Base-by-base conservation (phyloP, 495 filamentous ascomycete species). In the Chaetomidium leptoderma region DNA sequence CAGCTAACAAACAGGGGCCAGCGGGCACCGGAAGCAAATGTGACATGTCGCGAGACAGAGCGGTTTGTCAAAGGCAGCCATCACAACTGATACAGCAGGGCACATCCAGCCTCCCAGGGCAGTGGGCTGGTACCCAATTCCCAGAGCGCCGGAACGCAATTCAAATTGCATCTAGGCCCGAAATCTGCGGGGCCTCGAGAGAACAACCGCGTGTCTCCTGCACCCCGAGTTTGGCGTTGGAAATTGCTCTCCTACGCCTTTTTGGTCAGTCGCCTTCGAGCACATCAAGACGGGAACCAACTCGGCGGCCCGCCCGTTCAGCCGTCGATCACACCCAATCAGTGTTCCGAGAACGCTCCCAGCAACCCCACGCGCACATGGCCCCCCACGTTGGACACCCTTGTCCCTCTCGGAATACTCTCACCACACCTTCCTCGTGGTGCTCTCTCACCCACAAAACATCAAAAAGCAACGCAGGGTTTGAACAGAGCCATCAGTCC, bases 311-410 rank as follows among this genome's bases (percentile, higher is more conserved):
- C n/a, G n/a, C n/a, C n/a, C n/a, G n/a, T n/a, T n/a, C n/a, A n/a
- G n/a, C n/a, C n/a, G n/a, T n/a, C n/a, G n/a, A n/a, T n/a, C n/a
- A n/a, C n/a, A n/a, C n/a, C n/a, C n/a, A n/a, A n/a, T n/a, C n/a
- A n/a, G 9, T 32, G 30, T 32, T 32, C 30, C 30, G 4, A 35
- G 7, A 13, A 30, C n/a, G 26, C 24, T 13, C n/a, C 26, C 6
- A 5, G 10, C 8, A 0, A 14, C 7, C 27, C 16, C 14, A 48
- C 21, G 19, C 32, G 13, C 32, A 24, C 5, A 21, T 4, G 26
- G 16, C 3, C 48, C 48, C 48, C 48, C 48, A 51, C 48, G 19
- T 51, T 36, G 2, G 26, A 4, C 26, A 51, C 19, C 48, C 48
- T 36, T 51, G 29, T 24, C 6, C 7, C 19, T 37, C 32, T 11